Conservation (phyloP, 306 rosid genomes). For the Rubus parviflorus region DNA sequence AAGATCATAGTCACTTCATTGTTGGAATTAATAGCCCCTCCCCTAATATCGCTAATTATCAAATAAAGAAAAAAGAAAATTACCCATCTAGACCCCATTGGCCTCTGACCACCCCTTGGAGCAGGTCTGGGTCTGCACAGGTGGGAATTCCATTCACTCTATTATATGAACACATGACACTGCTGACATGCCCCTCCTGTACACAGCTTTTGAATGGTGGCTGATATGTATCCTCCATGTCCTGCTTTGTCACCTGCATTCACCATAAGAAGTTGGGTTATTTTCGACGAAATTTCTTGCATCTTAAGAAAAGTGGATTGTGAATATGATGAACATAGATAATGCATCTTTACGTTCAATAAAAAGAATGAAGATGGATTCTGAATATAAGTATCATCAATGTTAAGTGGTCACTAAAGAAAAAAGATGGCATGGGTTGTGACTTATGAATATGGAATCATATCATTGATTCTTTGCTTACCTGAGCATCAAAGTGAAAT, state of each 20-base stretch:
- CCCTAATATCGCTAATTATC: not conserved
- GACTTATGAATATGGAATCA: too few species aligned
- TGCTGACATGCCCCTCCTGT: constrained; percentile 75
- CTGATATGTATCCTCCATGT: constrained; percentile 75
- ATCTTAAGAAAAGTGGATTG: not conserved
- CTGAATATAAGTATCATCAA: not conserved
- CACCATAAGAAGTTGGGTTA: not conserved
- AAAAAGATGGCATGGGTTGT: too few species aligned
- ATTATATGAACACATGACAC: constrained; percentile 89
- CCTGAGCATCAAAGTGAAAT: constrained; percentile 78
- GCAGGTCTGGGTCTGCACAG: constrained; percentile 81
- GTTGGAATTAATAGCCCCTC: not conserved
- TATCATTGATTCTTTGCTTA: constrained; percentile 9
- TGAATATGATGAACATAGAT: not conserved
- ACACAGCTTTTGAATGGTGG: constrained; percentile 82
- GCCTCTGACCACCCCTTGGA: constrained; percentile 63
- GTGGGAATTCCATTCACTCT: constrained; percentile 86
- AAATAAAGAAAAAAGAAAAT: not conserved
- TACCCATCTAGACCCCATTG: constrained; percentile 83
- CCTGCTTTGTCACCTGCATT: constrained; percentile 74
- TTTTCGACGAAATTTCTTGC: constrained; percentile 1
- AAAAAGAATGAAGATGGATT: not conserved
- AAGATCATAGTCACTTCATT: not conserved
- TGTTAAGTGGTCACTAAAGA: too few species aligned
- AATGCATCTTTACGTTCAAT: not conserved